Evolutionary conservation across 495 filamentous ascomycete genomes (phyloP), one percentile per base, ranked within the genome.

Genomic region (Penicillium waksmanii): DNA sequence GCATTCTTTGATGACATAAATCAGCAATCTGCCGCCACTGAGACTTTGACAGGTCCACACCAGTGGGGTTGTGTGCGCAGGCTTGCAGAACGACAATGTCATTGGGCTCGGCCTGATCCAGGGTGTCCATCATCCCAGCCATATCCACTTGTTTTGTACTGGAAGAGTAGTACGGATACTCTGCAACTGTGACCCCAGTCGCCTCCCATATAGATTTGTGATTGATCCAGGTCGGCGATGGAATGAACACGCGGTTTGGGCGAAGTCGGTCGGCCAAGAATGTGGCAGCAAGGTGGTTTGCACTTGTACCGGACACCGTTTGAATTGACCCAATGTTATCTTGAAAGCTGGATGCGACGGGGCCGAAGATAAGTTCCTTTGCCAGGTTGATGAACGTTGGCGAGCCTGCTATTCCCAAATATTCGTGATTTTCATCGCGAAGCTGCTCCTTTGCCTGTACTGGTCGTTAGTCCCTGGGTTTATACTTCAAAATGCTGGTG

Each of bases 281-380:
- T 56, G 88, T 80, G 48, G 87, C 90, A 51, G 88, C 92, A 5
- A 95, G 74, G 61, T 92, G 89, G 23, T 92, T 84, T 23, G 92
- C 90, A 52, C 92, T 92, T 17, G 92, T 96, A 56, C 91, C 92
- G 38, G 91, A 93, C 73, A 96, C 88, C 61, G 92, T 92, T 70
- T 92, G 89, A 1, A 73, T 61, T 23, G 64, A 69, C 12, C 51
- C 54, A 23, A 73, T 62, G n/a, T 19, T 46, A 10, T 17, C 9
- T 21, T 17, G 2, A 17, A 8, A 4, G 10, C 17, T 5, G 12
- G 15, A 9, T 19, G 4, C 42, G 5, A 46, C n/a, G 5, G 42
- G 7, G 2, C 42, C 42, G 42, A 46, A 46, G 10, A 46, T 46
- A n/a, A 46, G 42, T 7, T 46, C 42, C 18, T 46, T 46, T 17